Evolutionary conservation across 1,284 basidiomycete species (phyloP), one percentile per base, ranked within the genome.

Genomic region (Coniferiporia sulphurascens): DNA sequence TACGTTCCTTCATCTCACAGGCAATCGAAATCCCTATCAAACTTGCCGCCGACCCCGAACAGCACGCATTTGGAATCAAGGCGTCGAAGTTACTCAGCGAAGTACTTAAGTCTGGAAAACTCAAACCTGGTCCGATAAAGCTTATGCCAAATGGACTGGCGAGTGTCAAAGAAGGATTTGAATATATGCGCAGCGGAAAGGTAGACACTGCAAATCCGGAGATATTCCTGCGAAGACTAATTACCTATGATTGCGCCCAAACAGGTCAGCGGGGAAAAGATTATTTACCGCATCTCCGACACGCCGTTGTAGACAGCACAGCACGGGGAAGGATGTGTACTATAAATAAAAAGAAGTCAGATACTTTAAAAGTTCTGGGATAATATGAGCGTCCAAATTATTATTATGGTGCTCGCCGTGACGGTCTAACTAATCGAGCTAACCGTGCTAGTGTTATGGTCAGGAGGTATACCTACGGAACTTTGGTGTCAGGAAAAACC

Each of bases 61-160:
- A 58, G 22, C 65, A 67, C 38, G 61, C 59, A 15, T 64, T 65
- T 13, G 65, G 62, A 27, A 60, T 62, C 10, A 48, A 59, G 43
- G 54, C 58, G 13, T 43, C 64, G 6, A 54, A 67, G n/a, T 60
- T 66, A 21, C 17, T 65, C 38, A 45, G 59, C 8, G 6, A 53
- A 15, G 56, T 69, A n/a, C 59, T 70, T 9, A 49, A 61, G 36
- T n/a, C 51, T 1, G 60, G 64, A 17, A 57, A 55, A 50, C 22
- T 70, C 8, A 63, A 63, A 35, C 65, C 69, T 0, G 63, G 62
- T 35, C 55, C 65, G 15, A 55, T 69, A 58, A 52, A 68, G 56
- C 55, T 65, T 38, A 35, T 62, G 49, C 60, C 59, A 12, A 50
- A 49, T 4, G 65, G 64, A 21, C 56, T 67, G 5, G 65, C 61